Conservation (phyloP, 208 protist species). For the Trypanosoma conorhini region DNA sequence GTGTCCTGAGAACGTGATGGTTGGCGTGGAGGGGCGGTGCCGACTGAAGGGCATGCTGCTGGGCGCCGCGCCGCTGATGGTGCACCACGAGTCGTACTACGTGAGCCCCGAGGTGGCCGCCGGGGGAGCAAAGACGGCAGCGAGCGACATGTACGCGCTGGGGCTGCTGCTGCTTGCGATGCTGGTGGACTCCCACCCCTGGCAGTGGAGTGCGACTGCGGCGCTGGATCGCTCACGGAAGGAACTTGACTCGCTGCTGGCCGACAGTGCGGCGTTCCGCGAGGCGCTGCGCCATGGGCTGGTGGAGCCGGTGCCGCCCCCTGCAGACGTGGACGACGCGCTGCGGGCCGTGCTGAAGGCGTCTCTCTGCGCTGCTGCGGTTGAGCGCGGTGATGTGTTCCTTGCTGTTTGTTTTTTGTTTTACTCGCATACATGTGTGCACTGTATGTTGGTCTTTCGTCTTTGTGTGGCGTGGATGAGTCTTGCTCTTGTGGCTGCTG, state of each 20-base stretch:
- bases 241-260: constrained; percentile 25
- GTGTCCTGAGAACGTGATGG: constrained; percentile 33
- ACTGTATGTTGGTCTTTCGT: not conserved
- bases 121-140: constrained; percentile 19
- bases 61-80: constrained; percentile 21
- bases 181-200: constrained; percentile 28
- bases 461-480: not conserved
- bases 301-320: constrained; percentile 13
- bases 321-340: constrained; percentile 9
- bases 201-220: constrained; percentile 35
- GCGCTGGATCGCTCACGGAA: constrained; percentile 12
- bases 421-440: not conserved
- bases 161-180: constrained; percentile 35
- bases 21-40: constrained; percentile 27
- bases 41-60: constrained; percentile 28
- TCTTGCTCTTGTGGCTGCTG: not conserved
- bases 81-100: constrained; percentile 25
- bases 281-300: constrained; percentile 27
- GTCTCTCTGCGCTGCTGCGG: constrained; percentile 26
- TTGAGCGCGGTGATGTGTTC: not conserved
- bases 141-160: constrained; percentile 28
- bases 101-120: constrained; percentile 37
- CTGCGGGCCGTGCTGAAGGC: constrained; percentile 16
- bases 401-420: not conserved
- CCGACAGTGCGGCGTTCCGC: constrained; percentile 19